Evolutionary conservation across 2,329 filamentous ascomycete species (phyloP), one percentile per base, ranked within the genome.

Genomic region (Didymella keratinophila): DNA sequence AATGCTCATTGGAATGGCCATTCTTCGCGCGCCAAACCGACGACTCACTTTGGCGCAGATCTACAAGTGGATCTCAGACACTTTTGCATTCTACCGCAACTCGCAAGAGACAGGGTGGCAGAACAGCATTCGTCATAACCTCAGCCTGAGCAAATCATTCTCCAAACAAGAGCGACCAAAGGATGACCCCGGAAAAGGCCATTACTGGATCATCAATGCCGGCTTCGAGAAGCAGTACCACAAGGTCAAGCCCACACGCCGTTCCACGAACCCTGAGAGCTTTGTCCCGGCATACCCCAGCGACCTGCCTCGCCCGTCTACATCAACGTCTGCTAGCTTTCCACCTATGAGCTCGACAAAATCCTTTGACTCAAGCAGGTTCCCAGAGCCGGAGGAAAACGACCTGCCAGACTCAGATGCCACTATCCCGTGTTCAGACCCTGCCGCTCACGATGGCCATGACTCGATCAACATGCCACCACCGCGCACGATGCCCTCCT

Each of bases 41-140:
- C 89, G 91, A 51, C 83, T 98, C 62, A 98, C 95, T 1, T 84
- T 99, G 18, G 88, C 93, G 25, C 93, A 97, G 77, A 99, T 99
- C 68, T 99, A 98, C 84, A 97, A 96, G 75, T 99, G 95, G 94
- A 98, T 99, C 70, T 96, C 92, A n/a, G 92, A 96, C 75, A 93
- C 89, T 18, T 98, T 91, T 75, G 88, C 86, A 5, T 97, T 94
- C 78, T 99, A 98, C 64, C 74, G 74, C 81, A 89, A 86, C 67
- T 86, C 87, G 42, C 86, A 89, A 55, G 93, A 97, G 70, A 88
- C 91, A 11, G 94, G 95, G 63, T 99, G 95, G 95, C 94, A 98
- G 78, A 99, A 99, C 78, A 98, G 95, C 80, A 99, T 99, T 76
- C 90, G 95, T 32, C 95, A 99, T 78, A 99, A 99, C 69, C 87